Percentiles rank a stretch among this genome's conserved stretches.
Evolutionary conservation across 768 basidiomycete species (phyloP).

Genomic region (Amanita exitialis): DNA sequence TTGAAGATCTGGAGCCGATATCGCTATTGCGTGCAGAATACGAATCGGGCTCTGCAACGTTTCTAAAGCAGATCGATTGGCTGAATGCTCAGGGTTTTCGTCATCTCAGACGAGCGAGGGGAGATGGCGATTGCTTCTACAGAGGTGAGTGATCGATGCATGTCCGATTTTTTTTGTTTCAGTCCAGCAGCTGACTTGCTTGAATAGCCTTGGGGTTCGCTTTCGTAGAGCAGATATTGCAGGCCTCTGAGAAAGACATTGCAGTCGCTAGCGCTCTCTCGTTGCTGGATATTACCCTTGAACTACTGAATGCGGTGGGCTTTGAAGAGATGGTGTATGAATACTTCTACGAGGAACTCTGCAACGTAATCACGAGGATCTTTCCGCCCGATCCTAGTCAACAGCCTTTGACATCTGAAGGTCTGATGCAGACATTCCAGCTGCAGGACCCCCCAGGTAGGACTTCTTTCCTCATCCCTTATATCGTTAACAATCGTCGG

Average conservation of each 20-base stretch:
- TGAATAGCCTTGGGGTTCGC: conserved; percentile 69
- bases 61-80: conserved; percentile 70
- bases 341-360: conserved; percentile 65
- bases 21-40: conserved; percentile 56
- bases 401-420: conserved; percentile 21
- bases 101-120: conserved; percentile 61
- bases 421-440: conserved; percentile 45
- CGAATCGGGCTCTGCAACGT: conserved; percentile 43
- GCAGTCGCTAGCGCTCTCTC: conserved; percentile 43
- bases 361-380: conserved; percentile 37
- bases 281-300: conserved; percentile 36
- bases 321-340: conserved; percentile 64
- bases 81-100: conserved; percentile 54
- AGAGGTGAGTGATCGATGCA: conserved; percentile 43
- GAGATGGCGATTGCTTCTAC: conserved; percentile 92
- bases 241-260: conserved; percentile 29
- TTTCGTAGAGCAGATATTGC: conserved; percentile 64
- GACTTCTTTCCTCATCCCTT: neutral
- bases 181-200: neutral
- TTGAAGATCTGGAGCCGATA: conserved; percentile 45
- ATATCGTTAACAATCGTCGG: neutral
- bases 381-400: conserved; percentile 25
- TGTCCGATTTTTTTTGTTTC: neutral
- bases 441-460: conserved; percentile 28
- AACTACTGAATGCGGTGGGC: conserved; percentile 42